Percentiles rank a stretch among this genome's conserved stretches.
phyloP scores from a whole-genome alignment of 805 yeast species.

The Lachancea quebecensis region DNA sequence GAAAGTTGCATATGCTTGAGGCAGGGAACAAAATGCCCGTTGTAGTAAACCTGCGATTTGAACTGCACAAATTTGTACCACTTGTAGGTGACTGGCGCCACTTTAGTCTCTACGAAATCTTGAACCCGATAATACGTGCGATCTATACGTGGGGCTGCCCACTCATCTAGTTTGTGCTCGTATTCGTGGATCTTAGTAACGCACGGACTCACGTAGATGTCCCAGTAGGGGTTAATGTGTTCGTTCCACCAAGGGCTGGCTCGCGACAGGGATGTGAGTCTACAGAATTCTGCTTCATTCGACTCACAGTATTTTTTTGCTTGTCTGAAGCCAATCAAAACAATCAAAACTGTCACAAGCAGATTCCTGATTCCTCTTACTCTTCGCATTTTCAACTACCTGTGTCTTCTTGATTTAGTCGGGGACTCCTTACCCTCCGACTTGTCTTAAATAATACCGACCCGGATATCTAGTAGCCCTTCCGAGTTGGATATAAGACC shows the following conservation, averaged over 20 bases:
- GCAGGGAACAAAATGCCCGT: conserved; percentile 13
- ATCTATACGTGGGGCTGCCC: not conserved
- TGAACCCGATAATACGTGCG: not conserved
- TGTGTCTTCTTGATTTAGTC: too few species aligned
- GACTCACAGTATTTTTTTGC: not conserved
- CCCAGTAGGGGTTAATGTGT: conserved; percentile 2
- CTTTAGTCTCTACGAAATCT: not conserved
- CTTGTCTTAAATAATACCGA: too few species aligned
- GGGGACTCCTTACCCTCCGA: too few species aligned
- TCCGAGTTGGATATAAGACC: too few species aligned
- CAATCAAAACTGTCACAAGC: not conserved
- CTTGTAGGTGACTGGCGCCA: conserved; percentile 1
- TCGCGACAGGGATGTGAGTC: not conserved
- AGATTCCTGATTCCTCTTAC: not conserved
- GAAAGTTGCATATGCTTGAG: not conserved
- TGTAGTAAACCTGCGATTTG: conserved; percentile 12
- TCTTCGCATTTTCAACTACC: not conserved
- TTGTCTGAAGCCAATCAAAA: not conserved
- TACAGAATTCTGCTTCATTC: not conserved
- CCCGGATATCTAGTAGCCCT: too few species aligned
- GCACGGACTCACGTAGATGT: not conserved
- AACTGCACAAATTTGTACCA: conserved; percentile 1
- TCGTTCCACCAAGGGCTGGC: conserved; percentile 5
- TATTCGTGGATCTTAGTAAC: not conserved
- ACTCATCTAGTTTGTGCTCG: not conserved